Evolutionary conservation across 2,329 filamentous ascomycete species (phyloP), one percentile per base, ranked within the genome.

Genomic region (Fusarium verticillioides): DNA sequence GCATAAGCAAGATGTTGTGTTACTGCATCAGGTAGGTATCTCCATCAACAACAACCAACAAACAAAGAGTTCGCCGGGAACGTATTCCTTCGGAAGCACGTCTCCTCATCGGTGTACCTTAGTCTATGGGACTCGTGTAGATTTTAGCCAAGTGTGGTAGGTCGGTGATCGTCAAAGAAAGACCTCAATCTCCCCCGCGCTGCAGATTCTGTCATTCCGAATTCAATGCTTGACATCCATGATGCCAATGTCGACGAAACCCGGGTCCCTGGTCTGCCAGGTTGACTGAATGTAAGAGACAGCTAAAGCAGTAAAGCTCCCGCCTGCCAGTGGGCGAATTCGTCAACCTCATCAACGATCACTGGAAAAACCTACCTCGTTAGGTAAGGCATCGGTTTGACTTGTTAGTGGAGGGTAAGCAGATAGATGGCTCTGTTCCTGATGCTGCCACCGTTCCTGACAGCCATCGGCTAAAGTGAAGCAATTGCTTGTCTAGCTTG

Each of bases 291-390:
- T 62, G 60, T 59, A 23, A 59, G 50, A 34, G n/a, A 44, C 32
- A 18, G 58, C 70, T 50, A 66, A 67, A 60, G 52, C 58, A 70
- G 70, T 59, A 66, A 70, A 49, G 66, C 52, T 58, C 53, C 70
- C 66, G 66, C 47, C 66, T 70, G 49, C 47, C 66, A 58, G 58
- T 69, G 66, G 64, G 59, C 57, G 28, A 72, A 58, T 66, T 58
- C 63, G 54, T 68, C 70, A 64, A 68, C 60, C 66, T 68, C 49
- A 49, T 37, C 46, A 58, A 49, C 34, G 52, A 39, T 56, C 36
- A 40, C 54, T 36, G 46, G 57, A 61, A 61, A 59, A 57, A 64
- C 71, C 67, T 73, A 52, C 71, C 59, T 16, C 46, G 66, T 74
- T 73, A 46, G 71, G 71, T 42, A 71, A 74, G 63, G 60, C 54